Percentiles rank a stretch among this genome's conserved stretches.
phyloP scores from a whole-genome alignment of 768 basidiomycete genomes.

The Suillus subluteus region DNA sequence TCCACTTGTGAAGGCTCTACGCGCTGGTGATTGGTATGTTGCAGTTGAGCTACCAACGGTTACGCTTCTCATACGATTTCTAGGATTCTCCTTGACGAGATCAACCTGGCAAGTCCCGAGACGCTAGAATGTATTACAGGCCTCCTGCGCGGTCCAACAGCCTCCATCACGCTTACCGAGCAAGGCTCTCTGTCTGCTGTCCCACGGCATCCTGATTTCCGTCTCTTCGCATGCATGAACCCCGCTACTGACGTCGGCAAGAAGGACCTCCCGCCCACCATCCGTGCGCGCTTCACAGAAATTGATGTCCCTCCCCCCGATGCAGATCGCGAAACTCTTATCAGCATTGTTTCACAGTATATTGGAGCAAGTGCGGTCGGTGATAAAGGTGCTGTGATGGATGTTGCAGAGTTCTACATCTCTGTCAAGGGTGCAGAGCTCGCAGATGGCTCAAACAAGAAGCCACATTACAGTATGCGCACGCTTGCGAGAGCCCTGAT shows the following conservation, averaged over 20 bases:
- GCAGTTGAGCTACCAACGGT: background rate
- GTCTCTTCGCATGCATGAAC: slow-evolving; percentile 99
- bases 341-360: slow-evolving; percentile 87
- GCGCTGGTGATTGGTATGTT: slow-evolving; percentile 87
- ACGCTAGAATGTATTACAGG: slow-evolving; percentile 91
- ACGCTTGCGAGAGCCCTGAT: slow-evolving; percentile 89
- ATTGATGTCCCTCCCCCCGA: slow-evolving; percentile 96
- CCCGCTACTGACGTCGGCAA: slow-evolving; percentile 99
- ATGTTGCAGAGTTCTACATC: slow-evolving; percentile 89
- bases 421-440: slow-evolving; percentile 81
- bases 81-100: slow-evolving; percentile 95
- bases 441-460: slow-evolving; percentile 90
- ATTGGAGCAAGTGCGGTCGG: slow-evolving; percentile 82
- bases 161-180: slow-evolving; percentile 92
- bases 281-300: slow-evolving; percentile 92
- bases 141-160: slow-evolving; percentile 81
- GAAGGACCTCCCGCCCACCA: slow-evolving; percentile 91
- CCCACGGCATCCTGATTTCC: slow-evolving; percentile 92
- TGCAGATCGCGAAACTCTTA: slow-evolving; percentile 84
- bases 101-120: slow-evolving; percentile 93
- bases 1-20: slow-evolving; percentile 88
- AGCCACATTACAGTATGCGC: slow-evolving; percentile 97
- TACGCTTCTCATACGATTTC: background rate
- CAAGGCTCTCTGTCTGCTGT: slow-evolving; percentile 89
- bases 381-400: slow-evolving; percentile 86